These are phyloP conservation scores for Pleurotus ostreatus DNA, from an alignment of 768 basidiomycete genomes.

Conservation along the genomic window DNA sequence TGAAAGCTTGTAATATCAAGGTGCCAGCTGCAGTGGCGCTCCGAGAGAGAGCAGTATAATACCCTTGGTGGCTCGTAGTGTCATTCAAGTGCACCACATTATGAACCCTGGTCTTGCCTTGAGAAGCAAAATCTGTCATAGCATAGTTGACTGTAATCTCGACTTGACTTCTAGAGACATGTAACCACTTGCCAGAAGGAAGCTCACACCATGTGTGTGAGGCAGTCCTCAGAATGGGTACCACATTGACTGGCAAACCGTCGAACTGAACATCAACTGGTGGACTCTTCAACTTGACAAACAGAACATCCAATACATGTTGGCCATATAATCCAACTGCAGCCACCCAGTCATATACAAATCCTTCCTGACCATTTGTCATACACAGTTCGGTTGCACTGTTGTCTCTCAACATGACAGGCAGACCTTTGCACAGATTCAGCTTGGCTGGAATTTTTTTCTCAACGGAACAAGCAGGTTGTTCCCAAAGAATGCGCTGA, in stretches of 20 bases:
- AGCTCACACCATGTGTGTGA: constrained; percentile 7
- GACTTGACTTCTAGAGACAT: constrained; percentile 20
- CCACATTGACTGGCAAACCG: constrained; percentile 15
- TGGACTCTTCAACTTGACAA: constrained; percentile 10
- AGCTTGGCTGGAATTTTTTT: constrained; percentile 24
- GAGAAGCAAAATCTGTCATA: constrained; percentile 31
- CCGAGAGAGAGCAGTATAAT: constrained; percentile 28
- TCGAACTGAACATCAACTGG: constrained; percentile 9
- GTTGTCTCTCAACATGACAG: constrained; percentile 27
- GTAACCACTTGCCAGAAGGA: constrained; percentile 13
- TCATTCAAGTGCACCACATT: constrained; percentile 24
- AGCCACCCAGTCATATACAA: constrained; percentile 5
- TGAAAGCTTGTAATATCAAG: constrained; percentile 21
- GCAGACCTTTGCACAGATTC: constrained; percentile 25
- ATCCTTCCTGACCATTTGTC: constrained; percentile 9
- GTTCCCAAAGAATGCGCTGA: no score
- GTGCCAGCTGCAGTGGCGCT: constrained; percentile 17
- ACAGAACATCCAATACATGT: constrained; percentile 10
- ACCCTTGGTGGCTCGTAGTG: constrained; percentile 19
- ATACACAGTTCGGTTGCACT: constrained; percentile 26
- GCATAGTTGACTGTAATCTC: constrained; percentile 23
- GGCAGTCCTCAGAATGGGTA: constrained; percentile 13
- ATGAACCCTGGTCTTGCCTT: constrained; percentile 23
- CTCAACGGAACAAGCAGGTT: no score
- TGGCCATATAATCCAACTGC: not conserved